These are phyloP conservation scores for Stemphylium vesicarium DNA, from an alignment of 2,329 filamentous ascomycete species.

Conservation along the genomic window DNA sequence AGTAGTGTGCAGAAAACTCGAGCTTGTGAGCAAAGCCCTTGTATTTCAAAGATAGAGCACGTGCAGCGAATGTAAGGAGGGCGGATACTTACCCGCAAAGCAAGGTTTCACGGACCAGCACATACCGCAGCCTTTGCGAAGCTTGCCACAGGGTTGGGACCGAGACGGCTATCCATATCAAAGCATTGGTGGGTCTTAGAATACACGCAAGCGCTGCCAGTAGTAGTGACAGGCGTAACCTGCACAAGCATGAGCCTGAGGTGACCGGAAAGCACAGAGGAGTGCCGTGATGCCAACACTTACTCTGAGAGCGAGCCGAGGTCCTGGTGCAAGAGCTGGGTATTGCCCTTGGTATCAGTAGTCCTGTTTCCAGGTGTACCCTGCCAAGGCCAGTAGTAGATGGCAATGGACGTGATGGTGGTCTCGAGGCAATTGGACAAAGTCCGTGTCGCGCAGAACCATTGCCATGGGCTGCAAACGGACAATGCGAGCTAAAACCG, in stretches of 20 bases:
- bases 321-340: constrained; percentile 45
- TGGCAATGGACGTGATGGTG: constrained; percentile 79
- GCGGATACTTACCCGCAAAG: constrained; percentile 60
- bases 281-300: constrained; percentile 19
- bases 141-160: constrained; percentile 59
- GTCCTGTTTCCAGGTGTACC: constrained; percentile 27
- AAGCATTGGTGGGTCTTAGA: constrained; percentile 84
- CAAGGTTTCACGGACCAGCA: constrained; percentile 68
- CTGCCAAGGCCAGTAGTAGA: constrained; percentile 88
- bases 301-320: constrained; percentile 38
- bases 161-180: constrained; percentile 79
- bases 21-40: constrained; percentile 6
- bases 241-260: constrained; percentile 37
- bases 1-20: constrained; percentile 12
- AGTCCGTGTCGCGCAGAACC: constrained; percentile 91
- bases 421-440: constrained; percentile 95
- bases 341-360: constrained; percentile 24
- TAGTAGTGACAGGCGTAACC: constrained; percentile 64
- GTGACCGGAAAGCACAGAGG: constrained; percentile 6
- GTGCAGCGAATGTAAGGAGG: constrained; percentile 21
- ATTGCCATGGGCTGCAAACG: constrained; percentile 87
- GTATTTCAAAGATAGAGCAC: constrained; percentile 8
- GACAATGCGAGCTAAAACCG: constrained; percentile 69
- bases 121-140: constrained; percentile 53
- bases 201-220: constrained; percentile 84